Conservation (phyloP, 768 basidiomycete species). For the Rhodotorula diobovata region DNA sequence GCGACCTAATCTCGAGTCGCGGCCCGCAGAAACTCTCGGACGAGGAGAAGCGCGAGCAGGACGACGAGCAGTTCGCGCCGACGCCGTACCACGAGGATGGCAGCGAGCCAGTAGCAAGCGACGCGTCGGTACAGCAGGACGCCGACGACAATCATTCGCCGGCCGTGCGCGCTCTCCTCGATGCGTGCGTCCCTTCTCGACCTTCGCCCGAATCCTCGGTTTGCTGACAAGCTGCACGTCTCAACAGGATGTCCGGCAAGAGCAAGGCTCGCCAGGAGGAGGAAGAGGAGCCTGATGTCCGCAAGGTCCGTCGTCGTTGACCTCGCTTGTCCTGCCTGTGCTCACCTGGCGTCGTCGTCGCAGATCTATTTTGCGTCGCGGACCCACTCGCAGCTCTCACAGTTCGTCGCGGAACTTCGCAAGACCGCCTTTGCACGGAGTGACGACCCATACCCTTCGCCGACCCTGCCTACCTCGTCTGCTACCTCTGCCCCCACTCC, state of each 20-base stretch:
- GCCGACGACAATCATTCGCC: slow-evolving; percentile 64
- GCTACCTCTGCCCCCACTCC: background rate
- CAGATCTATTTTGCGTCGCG: slow-evolving; percentile 86
- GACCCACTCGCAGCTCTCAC: slow-evolving; percentile 91
- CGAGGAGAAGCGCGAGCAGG: slow-evolving; percentile 48
- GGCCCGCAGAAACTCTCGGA: slow-evolving; percentile 27
- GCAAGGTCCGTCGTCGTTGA: slow-evolving; percentile 6
- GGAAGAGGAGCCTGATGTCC: slow-evolving; percentile 46
- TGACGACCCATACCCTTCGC: slow-evolving; percentile 35
- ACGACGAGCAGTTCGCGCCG: slow-evolving; percentile 71
- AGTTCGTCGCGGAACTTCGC: slow-evolving; percentile 76
- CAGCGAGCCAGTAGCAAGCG: background rate
- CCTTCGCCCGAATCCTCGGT: slow-evolving; percentile 18
- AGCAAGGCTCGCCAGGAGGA: slow-evolving; percentile 40
- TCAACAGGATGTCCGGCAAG: slow-evolving; percentile 36
- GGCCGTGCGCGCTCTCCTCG: slow-evolving; percentile 72
- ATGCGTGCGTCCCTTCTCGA: slow-evolving; percentile 59
- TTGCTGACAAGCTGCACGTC: background rate
- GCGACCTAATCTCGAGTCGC: background rate
- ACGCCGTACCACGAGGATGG: slow-evolving; percentile 48
- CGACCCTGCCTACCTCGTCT: slow-evolving; percentile 23
- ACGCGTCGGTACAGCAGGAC: background rate
- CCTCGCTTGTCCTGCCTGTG: slow-evolving; percentile 46
- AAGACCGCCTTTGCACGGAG: slow-evolving; percentile 57
- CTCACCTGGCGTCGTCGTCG: background rate